Conservation (phyloP, 331 rosid genomes). For the Arachis monticola region DNA sequence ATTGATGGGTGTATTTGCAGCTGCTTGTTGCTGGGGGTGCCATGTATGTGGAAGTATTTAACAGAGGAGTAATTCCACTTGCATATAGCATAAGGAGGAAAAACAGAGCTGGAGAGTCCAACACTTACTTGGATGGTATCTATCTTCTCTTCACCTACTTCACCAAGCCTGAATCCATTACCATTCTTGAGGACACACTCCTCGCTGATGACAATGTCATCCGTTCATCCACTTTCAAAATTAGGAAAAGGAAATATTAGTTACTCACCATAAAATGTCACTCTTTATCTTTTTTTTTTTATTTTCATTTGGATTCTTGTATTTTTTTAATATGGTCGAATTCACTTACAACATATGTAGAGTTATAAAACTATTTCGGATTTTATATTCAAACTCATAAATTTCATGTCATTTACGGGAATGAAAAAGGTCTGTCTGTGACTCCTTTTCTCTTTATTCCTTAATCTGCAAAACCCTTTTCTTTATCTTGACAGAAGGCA, state of each 20-base stretch:
- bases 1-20: slow-evolving; percentile 47
- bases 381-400: background rate
- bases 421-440: background rate
- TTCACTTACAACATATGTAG: slow-evolving; percentile 29
- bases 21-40: slow-evolving; percentile 99
- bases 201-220: slow-evolving; percentile 70
- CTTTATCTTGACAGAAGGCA: slow-evolving; percentile 4
- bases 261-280: slow-evolving; percentile 24
- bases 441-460: too few species aligned
- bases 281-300: slow-evolving; percentile 15
- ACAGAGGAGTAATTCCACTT: slow-evolving; percentile 88
- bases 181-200: slow-evolving; percentile 56
- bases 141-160: slow-evolving; percentile 87
- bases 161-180: slow-evolving; percentile 73
- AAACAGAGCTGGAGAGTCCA: slow-evolving; percentile 89
- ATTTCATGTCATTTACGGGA: background rate
- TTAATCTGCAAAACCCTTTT: too few species aligned
- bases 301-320: slow-evolving; percentile 35
- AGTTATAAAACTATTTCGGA: background rate
- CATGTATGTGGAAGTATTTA: slow-evolving; percentile 92
- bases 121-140: slow-evolving; percentile 85
- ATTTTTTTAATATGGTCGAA: slow-evolving; percentile 29
- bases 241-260: slow-evolving; percentile 79
- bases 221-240: slow-evolving; percentile 73
- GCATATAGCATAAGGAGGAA: slow-evolving; percentile 77